phyloP scores from a whole-genome alignment of 2,329 filamentous ascomycete species.

The Sporothrix brasiliensis region DNA sequence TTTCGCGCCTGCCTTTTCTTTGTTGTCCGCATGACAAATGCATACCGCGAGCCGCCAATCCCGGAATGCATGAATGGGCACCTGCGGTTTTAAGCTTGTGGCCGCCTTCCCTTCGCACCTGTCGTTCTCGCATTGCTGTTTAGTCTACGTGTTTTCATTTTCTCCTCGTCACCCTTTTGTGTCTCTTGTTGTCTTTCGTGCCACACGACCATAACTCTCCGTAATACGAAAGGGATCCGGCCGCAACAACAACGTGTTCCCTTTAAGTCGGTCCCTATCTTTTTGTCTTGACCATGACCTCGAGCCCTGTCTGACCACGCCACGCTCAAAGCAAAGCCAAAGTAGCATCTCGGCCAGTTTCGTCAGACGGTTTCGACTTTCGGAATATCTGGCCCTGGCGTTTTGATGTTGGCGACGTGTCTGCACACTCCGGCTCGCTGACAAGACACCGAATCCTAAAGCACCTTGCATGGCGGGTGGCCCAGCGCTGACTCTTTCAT shows the following conservation, averaged over 20 bases:
- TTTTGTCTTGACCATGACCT: not conserved
- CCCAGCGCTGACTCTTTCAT: slow-evolving; percentile 18
- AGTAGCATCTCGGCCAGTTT: not conserved
- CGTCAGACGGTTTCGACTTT: not conserved
- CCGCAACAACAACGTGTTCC: not conserved
- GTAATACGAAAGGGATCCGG: slow-evolving; percentile 5
- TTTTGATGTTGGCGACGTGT: too few relatives aligned
- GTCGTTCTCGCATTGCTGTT: not conserved
- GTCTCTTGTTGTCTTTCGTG: not conserved
- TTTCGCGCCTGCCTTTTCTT: slow-evolving; percentile 11
- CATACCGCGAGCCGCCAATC: slow-evolving; percentile 12
- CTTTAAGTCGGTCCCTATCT: not conserved
- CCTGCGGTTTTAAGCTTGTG: slow-evolving; percentile 22
- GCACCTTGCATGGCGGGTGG: slow-evolving; percentile 8
- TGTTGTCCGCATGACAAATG: slow-evolving; percentile 23
- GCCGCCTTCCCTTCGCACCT: too few relatives aligned
- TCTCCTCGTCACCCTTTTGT: not conserved
- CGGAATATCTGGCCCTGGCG: not conserved
- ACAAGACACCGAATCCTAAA: not conserved
- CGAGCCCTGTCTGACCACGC: slow-evolving; percentile 3
- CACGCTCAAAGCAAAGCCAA: not conserved
- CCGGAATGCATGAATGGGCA: slow-evolving; percentile 3
- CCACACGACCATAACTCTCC: slow-evolving; percentile 8
- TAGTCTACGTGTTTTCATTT: slow-evolving; percentile 4
- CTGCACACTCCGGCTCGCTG: too few relatives aligned